Percentiles rank a stretch among this genome's conserved stretches.
Conservation (phyloP, 169 alveolate genomes). For the Amoebophrya sp. region DNA sequence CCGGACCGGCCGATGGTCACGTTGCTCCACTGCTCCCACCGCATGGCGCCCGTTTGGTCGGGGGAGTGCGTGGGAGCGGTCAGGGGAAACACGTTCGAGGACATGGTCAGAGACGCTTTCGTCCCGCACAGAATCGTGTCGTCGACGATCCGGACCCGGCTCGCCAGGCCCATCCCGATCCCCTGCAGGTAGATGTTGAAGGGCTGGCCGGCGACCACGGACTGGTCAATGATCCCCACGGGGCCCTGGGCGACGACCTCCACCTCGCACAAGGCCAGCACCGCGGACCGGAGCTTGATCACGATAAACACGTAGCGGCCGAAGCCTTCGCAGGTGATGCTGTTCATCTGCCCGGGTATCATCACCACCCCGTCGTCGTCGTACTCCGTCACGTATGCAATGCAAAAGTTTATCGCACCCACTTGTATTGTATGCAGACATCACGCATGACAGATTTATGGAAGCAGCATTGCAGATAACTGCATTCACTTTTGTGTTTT, state of each 20-base stretch:
- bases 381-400: too few species aligned
- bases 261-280: not conserved
- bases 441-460: too few species aligned
- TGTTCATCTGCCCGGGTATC: not conserved
- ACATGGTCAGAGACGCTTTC: not conserved
- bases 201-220: not conserved
- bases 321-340: not conserved
- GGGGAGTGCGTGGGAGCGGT: not conserved
- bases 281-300: not conserved
- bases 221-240: not conserved
- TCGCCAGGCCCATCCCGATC: not conserved
- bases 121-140: not conserved
- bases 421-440: too few species aligned
- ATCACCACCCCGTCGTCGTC: not conserved
- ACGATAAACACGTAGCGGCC: not conserved
- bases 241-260: not conserved
- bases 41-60: not conserved
- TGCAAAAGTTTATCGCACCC: too few species aligned
- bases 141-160: not conserved
- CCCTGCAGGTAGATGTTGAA: not conserved
- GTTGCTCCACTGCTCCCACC: not conserved
- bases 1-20: not conserved
- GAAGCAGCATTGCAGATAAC: too few species aligned
- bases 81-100: not conserved
- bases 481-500: too few species aligned